Base-by-base conservation (phyloP, 1,139 yeast species). In the Suhomyces atakaporum region DNA sequence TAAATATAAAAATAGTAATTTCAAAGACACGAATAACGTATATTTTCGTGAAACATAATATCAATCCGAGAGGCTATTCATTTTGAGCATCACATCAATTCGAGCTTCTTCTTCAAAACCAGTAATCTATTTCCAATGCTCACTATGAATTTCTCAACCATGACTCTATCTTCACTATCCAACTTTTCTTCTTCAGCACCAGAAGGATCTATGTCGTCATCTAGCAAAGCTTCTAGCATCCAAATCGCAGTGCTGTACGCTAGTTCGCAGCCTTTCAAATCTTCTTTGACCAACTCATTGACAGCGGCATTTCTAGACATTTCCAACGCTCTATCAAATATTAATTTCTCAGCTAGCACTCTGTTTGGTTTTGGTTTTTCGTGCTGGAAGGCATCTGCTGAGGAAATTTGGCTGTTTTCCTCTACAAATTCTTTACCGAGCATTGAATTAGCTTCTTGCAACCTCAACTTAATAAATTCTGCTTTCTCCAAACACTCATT, bases 291-390 rank as follows among this genome's bases (percentile, higher is more conserved):
- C 49, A 88, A 69, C 60, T 92, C 98, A 54, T 83, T 81, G 35
- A 84, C 84, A 0, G 97, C 97, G 0, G 97, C 96, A 39, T 80
- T 80, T 49, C 95, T 77, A 2, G 96, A 85, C 71, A 90, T 86
- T 52, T 92, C 97, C 51, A 90, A 72, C 1, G 97, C 97, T 29
- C 97, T 74, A 50, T 90, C 97, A 62, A 89, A 90, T 18, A 92
- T 79, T 45, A 92, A 71, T 56, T 84, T 84, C 58, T 90, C 97
- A 2, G 95, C 89, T 35, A 84, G 73, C 6, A 81, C 63, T 29
- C 66, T 49, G 39, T 47, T 18, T 3, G 23, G 11, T 3, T 23
- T 15, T 7, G 12, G 5, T 4, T 24, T 13, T 9, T 15, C 23
- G 20, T 42, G 27, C 20, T 19, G 32, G 27, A 23, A 7, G 5